Base-by-base conservation (phyloP, 495 filamentous ascomycete genomes). In the Penicillium paradoxum region DNA sequence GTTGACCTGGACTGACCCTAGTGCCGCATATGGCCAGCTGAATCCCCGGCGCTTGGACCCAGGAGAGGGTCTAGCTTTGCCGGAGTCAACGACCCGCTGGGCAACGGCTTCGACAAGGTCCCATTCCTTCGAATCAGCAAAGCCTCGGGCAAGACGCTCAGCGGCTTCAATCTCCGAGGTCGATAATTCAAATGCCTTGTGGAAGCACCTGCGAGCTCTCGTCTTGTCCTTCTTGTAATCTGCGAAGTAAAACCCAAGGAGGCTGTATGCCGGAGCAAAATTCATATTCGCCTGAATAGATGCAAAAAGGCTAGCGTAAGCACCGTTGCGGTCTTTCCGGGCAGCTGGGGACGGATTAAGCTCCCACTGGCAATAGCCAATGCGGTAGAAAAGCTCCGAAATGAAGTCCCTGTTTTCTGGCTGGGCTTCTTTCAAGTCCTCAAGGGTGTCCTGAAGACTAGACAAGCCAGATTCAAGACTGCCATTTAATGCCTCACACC, bases 1-100 rank as follows among this genome's bases (percentile, higher is more conserved):
- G 66, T 97, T 99, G 54, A 96, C 81, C 67, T 97, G 90, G 0
- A 95, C 93, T n/a, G 96, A 88, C 30, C 93, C 93, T 3, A 99
- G 77, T 1, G 95, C 91, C n/a, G 91, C 89, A 60, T 88, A 91
- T 8, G 93, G 93, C 93, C 93, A 99, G 72, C 93, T 97, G 53
- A 91, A 81, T 4, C 87, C 89, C 65, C 86, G 91, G 60, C 84
- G 84, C 71, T 92, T 95, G 7, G 90, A 95, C 5, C 93, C 93
- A 18, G 95, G 93, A 10, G 91, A 80, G 37, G 91, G 88, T 60
- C 85, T 86, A 40, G 88, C 86, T 63, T 89, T 91, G 50, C 95
- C 95, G 4, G 92, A 96, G 49, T 97, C 90, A 2, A 96, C 84
- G 0, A 96, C 91, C 45, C 93, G 82, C 65, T 92, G 90, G 11